Evolutionary conservation across 2,329 filamentous ascomycete genomes (phyloP).

Genomic region (Penicillium sp.): DNA sequence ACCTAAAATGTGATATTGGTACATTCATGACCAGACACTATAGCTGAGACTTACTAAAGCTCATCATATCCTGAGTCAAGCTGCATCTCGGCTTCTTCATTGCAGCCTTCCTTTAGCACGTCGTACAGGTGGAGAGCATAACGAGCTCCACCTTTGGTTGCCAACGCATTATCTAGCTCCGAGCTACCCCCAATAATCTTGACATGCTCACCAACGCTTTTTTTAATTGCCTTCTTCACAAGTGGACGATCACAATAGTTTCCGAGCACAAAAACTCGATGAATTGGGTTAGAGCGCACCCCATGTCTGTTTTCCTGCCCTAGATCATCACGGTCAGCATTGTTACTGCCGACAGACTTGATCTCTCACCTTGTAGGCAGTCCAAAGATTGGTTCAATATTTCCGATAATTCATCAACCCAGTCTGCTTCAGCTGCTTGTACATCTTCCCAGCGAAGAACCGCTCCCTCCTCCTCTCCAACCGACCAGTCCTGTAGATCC

Average conservation of each 20-base stretch:
- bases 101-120: background rate
- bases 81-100: background rate
- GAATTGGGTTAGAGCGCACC: background rate
- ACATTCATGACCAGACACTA: too few species aligned
- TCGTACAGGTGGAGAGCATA: background rate
- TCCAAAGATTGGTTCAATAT: background rate
- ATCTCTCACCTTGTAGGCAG: background rate
- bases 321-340: background rate
- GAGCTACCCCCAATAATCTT: background rate
- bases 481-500: background rate
- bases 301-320: background rate
- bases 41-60: background rate
- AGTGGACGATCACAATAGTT: background rate
- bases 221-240: slow-evolving; percentile 1
- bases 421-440: background rate
- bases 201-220: background rate
- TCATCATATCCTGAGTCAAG: background rate
- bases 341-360: background rate
- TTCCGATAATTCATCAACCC: background rate
- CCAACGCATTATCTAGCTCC: background rate
- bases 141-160: background rate
- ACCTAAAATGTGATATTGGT: too few species aligned
- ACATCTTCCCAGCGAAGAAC: slow-evolving; percentile 1
- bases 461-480: background rate
- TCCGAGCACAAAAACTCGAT: background rate